Evolutionary conservation across 2,329 filamentous ascomycete species (phyloP).

Genomic region (Aspergillus aculeatinus): DNA sequence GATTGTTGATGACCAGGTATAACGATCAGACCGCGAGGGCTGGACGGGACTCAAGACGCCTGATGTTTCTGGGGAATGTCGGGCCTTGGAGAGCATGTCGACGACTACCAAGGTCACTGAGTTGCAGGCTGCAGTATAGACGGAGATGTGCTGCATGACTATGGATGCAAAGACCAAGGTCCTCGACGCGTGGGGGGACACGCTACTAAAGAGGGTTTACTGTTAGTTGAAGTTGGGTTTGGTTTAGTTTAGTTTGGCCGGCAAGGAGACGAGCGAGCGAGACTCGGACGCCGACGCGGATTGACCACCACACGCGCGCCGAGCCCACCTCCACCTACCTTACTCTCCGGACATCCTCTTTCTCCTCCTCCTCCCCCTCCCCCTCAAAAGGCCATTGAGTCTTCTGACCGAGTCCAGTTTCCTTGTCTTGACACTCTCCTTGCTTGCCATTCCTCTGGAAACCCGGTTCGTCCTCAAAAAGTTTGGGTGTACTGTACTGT

Average conservation of each 20-base stretch:
- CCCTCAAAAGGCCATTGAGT: conserved; percentile 7
- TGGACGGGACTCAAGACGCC: neutral
- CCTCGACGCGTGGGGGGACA: neutral
- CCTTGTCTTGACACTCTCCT: neutral
- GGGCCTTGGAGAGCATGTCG: neutral
- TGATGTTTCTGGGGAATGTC: neutral
- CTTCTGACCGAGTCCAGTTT: neutral
- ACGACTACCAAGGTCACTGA: neutral
- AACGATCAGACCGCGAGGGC: too few relatives aligned
- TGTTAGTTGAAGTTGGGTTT: too few relatives aligned
- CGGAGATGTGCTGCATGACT: neutral
- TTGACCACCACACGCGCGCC: neutral
- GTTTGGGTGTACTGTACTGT: too few relatives aligned
- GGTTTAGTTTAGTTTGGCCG: neutral
- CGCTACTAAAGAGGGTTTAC: too few relatives aligned
- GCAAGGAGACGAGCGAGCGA: neutral
- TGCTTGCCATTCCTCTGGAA: neutral
- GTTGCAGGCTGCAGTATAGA: neutral
- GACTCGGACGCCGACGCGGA: neutral
- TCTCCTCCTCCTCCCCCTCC: neutral
- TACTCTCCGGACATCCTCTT: neutral
- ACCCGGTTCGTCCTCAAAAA: neutral
- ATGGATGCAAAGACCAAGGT: neutral
- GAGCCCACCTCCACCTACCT: neutral
- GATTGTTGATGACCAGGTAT: neutral